phyloP scores from a whole-genome alignment of 257 asterid species.

The Lantana camara region DNA sequence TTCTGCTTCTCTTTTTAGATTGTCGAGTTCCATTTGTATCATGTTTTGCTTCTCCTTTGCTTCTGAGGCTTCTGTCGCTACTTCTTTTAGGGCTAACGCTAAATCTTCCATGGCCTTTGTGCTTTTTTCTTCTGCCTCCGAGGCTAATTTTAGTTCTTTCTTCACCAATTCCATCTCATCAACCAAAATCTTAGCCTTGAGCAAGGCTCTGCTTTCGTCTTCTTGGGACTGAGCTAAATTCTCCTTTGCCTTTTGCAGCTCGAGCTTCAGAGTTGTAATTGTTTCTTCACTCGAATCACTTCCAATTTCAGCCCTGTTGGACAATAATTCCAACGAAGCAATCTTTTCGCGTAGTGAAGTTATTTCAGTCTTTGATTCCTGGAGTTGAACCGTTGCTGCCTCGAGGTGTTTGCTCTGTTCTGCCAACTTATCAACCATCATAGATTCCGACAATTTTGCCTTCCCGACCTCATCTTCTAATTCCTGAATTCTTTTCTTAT shows the following conservation, averaged over 20 bases:
- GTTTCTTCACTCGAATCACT: conserved; percentile 13
- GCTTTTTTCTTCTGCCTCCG: conserved; percentile 71
- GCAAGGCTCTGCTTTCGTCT: conserved; percentile 38
- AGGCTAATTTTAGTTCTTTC: conserved; percentile 55
- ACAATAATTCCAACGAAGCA: conserved; percentile 34
- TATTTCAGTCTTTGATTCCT: conserved; percentile 55
- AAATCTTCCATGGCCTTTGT: conserved; percentile 83
- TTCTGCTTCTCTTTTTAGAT: conserved; percentile 42
- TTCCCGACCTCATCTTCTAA: conserved; percentile 50
- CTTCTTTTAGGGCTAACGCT: conserved; percentile 77
- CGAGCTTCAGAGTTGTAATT: conserved; percentile 25
- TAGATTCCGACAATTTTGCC: conserved; percentile 36
- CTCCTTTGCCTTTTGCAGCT: conserved; percentile 38
- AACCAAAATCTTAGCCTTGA: conserved; percentile 3
- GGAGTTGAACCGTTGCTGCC: conserved; percentile 46
- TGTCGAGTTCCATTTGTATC: conserved; percentile 44
- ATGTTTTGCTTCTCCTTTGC: conserved; percentile 46
- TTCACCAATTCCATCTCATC: conserved; percentile 45
- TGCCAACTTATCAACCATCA: conserved; percentile 44
- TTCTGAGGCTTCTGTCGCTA: conserved; percentile 58
- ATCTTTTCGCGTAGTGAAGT: conserved; percentile 39
- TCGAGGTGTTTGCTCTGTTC: conserved; percentile 46
- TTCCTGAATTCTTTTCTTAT: conserved; percentile 43
- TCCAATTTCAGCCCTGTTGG: conserved; percentile 12
- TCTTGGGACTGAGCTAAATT: conserved; percentile 28